Percentiles rank a stretch among this genome's conserved stretches.
Evolutionary conservation across 129 eudicot species (phyloP).

Genomic region (Flaveria robusta): DNA sequence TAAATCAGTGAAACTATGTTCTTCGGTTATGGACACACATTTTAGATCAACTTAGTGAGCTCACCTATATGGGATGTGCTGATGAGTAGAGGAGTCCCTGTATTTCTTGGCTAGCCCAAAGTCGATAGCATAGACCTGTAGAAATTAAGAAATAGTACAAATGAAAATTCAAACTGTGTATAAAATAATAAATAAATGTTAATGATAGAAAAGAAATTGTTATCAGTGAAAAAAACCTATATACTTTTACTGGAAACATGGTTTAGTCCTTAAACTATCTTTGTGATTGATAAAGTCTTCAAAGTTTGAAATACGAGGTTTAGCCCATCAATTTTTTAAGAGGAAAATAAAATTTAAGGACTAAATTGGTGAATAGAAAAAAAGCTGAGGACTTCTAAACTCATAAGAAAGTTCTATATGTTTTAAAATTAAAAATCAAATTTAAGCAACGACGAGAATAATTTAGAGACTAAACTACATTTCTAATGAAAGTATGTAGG

Average conservation of each 20-base stretch:
- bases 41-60: background rate
- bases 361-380: background rate
- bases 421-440: no score
- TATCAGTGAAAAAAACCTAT: background rate
- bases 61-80: constrained; percentile 93
- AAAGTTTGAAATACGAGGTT: background rate
- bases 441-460: background rate
- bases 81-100: constrained; percentile 85
- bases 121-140: constrained; percentile 78
- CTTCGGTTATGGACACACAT: no score
- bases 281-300: background rate
- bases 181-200: background rate
- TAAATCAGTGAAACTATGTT: no score
- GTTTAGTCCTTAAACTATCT: background rate
- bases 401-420: background rate
- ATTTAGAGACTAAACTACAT: background rate
- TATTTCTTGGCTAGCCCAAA: constrained; percentile 97
- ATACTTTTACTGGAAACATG: background rate
- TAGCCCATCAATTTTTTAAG: background rate
- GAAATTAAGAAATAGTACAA: constrained; percentile 8
- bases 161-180: background rate
- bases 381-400: background rate
- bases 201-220: background rate
- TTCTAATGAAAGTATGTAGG: background rate
- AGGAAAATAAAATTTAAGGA: background rate